These are phyloP conservation scores for Pichia norvegensis DNA, from an alignment of 1,139 yeast species.

Conservation along the genomic window DNA sequence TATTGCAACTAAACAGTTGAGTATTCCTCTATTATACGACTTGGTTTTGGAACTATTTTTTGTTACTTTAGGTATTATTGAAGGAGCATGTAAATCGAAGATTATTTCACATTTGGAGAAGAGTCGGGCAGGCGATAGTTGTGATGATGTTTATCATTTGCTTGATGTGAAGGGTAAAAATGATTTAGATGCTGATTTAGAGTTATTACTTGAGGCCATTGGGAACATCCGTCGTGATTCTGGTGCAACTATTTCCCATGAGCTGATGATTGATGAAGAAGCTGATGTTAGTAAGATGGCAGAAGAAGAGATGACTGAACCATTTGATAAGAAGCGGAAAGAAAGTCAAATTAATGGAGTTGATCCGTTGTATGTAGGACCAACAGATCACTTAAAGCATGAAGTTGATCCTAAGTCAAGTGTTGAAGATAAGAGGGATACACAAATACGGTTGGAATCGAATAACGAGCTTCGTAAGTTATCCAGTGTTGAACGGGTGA, in stretches of 20 bases:
- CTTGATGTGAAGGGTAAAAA: conserved; percentile 32
- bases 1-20: conserved; percentile 53
- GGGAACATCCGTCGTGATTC: conserved; percentile 17
- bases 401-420: not conserved
- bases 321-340: not conserved
- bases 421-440: not conserved
- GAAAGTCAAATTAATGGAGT: conserved; percentile 1
- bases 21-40: conserved; percentile 61
- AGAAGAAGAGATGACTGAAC: not conserved
- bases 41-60: conserved; percentile 60
- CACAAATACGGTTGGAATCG: not conserved
- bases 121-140: conserved; percentile 14
- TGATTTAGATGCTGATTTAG: conserved; percentile 56
- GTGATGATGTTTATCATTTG: conserved; percentile 8
- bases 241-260: conserved; percentile 10
- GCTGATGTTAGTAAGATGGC: not conserved
- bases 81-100: conserved; percentile 26
- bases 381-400: not conserved
- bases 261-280: conserved; percentile 3
- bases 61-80: conserved; percentile 54
- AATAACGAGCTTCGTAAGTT: not conserved
- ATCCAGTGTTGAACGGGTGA: conserved; percentile 1
- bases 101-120: conserved; percentile 11
- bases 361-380: conserved; percentile 5
- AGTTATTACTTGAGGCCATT: conserved; percentile 42